phyloP scores from a whole-genome alignment of 768 basidiomycete species.

The Auricularia sp. region DNA sequence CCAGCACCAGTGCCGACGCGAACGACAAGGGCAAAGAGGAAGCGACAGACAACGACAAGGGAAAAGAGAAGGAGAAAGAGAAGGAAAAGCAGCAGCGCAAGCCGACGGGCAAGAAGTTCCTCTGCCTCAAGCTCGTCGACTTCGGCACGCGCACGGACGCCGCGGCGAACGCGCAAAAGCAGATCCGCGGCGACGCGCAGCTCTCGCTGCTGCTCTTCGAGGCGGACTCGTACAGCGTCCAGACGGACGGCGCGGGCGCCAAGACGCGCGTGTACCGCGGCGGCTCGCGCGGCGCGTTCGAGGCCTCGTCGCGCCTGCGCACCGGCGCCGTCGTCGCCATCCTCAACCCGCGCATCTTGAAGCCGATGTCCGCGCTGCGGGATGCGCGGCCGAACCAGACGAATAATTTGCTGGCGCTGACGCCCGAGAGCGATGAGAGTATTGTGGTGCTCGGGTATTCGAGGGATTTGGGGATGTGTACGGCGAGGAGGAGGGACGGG shows the following conservation, averaged over 20 bases:
- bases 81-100: slow-evolving; percentile 24
- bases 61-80: slow-evolving; percentile 24
- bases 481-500: slow-evolving; percentile 66
- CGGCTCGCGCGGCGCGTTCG: slow-evolving; percentile 88
- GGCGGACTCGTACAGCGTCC: slow-evolving; percentile 56
- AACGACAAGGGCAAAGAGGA: slow-evolving; percentile 12
- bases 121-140: slow-evolving; percentile 77
- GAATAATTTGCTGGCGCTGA: slow-evolving; percentile 75
- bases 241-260: slow-evolving; percentile 23
- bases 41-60: slow-evolving; percentile 11
- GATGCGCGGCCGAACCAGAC: slow-evolving; percentile 49
- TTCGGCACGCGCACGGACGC: slow-evolving; percentile 56
- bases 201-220: slow-evolving; percentile 83
- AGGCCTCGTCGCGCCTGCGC: slow-evolving; percentile 70
- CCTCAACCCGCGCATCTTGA: slow-evolving; percentile 77
- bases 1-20: neutral
- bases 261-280: slow-evolving; percentile 61
- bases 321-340: slow-evolving; percentile 88
- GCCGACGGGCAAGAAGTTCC: slow-evolving; percentile 63
- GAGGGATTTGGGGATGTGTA: slow-evolving; percentile 79
- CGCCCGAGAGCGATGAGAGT: slow-evolving; percentile 70
- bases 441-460: slow-evolving; percentile 82
- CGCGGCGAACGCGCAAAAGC: slow-evolving; percentile 36
- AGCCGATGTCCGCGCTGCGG: slow-evolving; percentile 55
- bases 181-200: slow-evolving; percentile 72